These are phyloP conservation scores for Umbelopsis sp. DNA, from an alignment of 192 early-diverging fungal species.

Conservation along the genomic window DNA sequence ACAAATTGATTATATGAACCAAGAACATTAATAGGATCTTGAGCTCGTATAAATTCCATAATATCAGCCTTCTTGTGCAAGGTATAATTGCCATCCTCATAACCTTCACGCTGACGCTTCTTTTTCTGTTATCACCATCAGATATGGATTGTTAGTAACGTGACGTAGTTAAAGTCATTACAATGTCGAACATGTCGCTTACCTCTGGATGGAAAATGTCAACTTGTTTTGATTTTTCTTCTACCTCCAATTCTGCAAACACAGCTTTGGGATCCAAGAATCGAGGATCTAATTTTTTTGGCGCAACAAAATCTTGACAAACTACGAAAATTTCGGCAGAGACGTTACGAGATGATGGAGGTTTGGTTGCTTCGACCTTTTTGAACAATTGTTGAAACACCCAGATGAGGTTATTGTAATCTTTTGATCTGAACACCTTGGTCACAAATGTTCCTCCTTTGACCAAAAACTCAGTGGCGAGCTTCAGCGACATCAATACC, in stretches of 20 bases:
- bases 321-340: slow-evolving; percentile 99
- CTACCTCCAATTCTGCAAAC: slow-evolving; percentile 88
- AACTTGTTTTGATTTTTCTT: slow-evolving; percentile 44
- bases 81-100: slow-evolving; percentile 95
- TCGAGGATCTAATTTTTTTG: slow-evolving; percentile 92
- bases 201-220: slow-evolving; percentile 90
- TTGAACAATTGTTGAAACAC: slow-evolving; percentile 96
- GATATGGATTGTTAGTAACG: background rate
- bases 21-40: slow-evolving; percentile 81
- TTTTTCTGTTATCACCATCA: slow-evolving; percentile 54
- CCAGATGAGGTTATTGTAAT: slow-evolving; percentile 99
- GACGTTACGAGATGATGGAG: slow-evolving; percentile 95
- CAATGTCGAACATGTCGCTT: slow-evolving; percentile 20
- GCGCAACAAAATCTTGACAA: slow-evolving; percentile 90
- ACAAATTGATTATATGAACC: slow-evolving; percentile 74
- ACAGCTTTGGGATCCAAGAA: slow-evolving; percentile 93
- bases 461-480: slow-evolving; percentile 90
- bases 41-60: slow-evolving; percentile 78
- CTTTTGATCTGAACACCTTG: slow-evolving; percentile 98
- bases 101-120: slow-evolving; percentile 91
- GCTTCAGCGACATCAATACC: slow-evolving; percentile 87
- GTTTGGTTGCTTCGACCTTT: slow-evolving; percentile 98
- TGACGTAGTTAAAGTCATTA: slow-evolving; percentile 18
- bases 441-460: slow-evolving; percentile 94
- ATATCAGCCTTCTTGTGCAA: slow-evolving; percentile 75